These are phyloP conservation scores for Eucalyptus regnans DNA, from an alignment of 345 rosid species.

Conservation along the genomic window DNA sequence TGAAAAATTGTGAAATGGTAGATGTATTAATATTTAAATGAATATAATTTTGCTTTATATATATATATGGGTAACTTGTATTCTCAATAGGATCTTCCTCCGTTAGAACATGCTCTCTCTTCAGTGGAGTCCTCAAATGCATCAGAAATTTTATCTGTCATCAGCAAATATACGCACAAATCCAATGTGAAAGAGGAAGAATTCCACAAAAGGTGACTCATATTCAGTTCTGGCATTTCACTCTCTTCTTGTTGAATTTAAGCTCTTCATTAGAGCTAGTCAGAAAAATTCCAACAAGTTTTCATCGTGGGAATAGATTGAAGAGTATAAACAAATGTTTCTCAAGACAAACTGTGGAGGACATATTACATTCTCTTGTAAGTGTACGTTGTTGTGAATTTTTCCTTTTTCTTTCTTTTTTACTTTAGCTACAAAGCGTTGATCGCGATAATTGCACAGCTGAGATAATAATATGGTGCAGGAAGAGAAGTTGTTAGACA, in stretches of 20 bases:
- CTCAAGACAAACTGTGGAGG: constrained; percentile 2
- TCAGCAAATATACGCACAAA: neutral
- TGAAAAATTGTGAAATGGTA: no score
- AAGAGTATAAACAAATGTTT: constrained; percentile 1
- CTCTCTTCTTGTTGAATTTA: neutral
- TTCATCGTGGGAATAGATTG: neutral
- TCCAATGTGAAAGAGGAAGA: neutral
- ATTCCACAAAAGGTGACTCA: neutral
- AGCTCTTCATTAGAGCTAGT: neutral
- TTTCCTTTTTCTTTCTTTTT: neutral
- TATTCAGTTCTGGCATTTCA: neutral
- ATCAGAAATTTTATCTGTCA: neutral
- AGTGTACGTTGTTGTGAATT: neutral
- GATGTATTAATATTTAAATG: no score
- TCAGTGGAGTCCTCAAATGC: neutral
- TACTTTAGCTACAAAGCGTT: no score
- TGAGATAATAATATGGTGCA: neutral
- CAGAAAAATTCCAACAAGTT: neutral
- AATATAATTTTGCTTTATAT: neutral
- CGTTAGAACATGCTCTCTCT: neutral
- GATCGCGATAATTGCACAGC: neutral
- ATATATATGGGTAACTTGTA: neutral
- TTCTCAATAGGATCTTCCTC: neutral
- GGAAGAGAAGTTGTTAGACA: neutral
- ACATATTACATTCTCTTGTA: neutral